phyloP scores from a whole-genome alignment of 1,139 yeast species.

The Yarrowia galli region DNA sequence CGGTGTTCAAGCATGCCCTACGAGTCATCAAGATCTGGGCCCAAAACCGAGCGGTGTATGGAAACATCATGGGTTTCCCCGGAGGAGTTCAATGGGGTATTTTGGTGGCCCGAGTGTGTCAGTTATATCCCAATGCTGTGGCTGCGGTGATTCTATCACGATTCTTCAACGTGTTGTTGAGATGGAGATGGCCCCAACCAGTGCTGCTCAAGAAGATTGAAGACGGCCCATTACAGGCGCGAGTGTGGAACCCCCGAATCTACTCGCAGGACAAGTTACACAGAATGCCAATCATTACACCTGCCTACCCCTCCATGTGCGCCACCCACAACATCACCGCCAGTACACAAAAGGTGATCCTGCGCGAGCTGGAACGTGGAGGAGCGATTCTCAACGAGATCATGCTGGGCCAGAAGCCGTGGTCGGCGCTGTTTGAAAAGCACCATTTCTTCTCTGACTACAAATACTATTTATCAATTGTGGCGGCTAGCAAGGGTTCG shows the following conservation, averaged over 20 bases:
- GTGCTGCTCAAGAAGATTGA: constrained; percentile 90
- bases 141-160: constrained; percentile 88
- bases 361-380: constrained; percentile 79
- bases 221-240: constrained; percentile 94
- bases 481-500: constrained; percentile 74
- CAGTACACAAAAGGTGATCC: constrained; percentile 82
- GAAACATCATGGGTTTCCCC: constrained; percentile 94
- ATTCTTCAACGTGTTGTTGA: constrained; percentile 81
- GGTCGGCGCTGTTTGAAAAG: constrained; percentile 78
- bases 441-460: constrained; percentile 84
- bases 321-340: constrained; percentile 94
- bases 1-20: constrained; percentile 90
- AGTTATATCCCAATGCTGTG: constrained; percentile 93
- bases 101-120: constrained; percentile 96
- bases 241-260: constrained; percentile 95
- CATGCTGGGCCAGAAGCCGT: constrained; percentile 63
- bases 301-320: constrained; percentile 99
- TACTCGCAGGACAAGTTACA: constrained; percentile 89
- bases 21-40: constrained; percentile 98
- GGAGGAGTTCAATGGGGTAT: constrained; percentile 99
- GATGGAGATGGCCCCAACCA: constrained; percentile 99
- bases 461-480: constrained; percentile 83
- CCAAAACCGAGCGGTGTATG: constrained; percentile 90
- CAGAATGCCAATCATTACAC: constrained; percentile 98
- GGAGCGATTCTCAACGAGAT: constrained; percentile 74